Conservation (phyloP, 495 filamentous ascomycete species). For the Chlorociboria aeruginascens region DNA sequence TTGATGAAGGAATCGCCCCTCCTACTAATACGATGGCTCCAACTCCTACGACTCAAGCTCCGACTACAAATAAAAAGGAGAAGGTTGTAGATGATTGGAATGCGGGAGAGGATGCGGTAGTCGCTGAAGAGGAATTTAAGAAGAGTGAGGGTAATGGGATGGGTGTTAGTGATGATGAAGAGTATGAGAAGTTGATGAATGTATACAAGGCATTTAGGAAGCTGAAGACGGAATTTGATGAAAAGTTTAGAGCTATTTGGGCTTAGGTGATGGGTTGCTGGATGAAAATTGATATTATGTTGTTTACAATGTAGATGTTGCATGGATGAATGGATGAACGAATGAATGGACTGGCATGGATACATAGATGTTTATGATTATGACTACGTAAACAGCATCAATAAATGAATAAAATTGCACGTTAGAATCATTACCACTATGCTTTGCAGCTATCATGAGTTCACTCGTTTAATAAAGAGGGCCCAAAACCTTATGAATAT, state of each 20-base stretch:
- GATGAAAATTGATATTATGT: not conserved
- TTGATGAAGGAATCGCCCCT: slow-evolving; percentile 21
- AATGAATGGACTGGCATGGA: no score
- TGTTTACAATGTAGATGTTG: not conserved
- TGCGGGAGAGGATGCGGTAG: slow-evolving; percentile 16
- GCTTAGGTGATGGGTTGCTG: slow-evolving; percentile 19
- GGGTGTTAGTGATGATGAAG: slow-evolving; percentile 21
- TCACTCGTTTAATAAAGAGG: no score
- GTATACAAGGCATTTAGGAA: slow-evolving; percentile 43
- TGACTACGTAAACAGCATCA: no score
- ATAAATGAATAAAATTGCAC: no score
- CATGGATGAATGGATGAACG: no score
- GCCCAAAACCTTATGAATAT: no score
- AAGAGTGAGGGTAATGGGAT: slow-evolving; percentile 9
- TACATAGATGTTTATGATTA: no score
- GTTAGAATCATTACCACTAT: no score
- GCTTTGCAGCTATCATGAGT: no score
- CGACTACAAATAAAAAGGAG: slow-evolving; percentile 19
- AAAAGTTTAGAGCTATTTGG: slow-evolving; percentile 51
- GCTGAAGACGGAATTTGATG: slow-evolving; percentile 49
- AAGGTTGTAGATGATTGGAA: slow-evolving; percentile 32
- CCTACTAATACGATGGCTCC: slow-evolving; percentile 1
- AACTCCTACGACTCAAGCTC: slow-evolving; percentile 3
- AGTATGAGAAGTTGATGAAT: slow-evolving; percentile 37
- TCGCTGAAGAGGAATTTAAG: slow-evolving; percentile 18